A percentile compares a stretch with the other conserved stretches of the same genome.
Conservation (phyloP, 345 rosid genomes). For the Kernera saxatilis region DNA sequence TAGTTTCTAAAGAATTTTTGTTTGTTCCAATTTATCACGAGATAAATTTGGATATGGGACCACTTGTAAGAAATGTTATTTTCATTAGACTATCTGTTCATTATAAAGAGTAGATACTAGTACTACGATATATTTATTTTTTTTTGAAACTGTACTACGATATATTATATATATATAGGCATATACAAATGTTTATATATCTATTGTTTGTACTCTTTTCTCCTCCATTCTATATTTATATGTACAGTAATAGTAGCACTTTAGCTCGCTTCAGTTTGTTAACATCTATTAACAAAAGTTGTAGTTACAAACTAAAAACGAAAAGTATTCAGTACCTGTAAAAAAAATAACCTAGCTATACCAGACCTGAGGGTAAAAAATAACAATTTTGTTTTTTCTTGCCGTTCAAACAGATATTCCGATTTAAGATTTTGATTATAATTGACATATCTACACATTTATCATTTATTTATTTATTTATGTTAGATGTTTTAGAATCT, state of each 20-base stretch:
- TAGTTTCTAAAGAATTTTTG: background rate
- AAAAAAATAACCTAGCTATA: background rate
- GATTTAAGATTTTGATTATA: background rate
- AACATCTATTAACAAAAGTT: background rate
- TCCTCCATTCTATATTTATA: background rate
- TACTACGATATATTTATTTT: too few species aligned
- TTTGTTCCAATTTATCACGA: background rate
- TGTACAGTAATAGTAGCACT: background rate
- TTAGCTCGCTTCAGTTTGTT: background rate
- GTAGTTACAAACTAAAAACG: background rate
- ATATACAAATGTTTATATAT: background rate
- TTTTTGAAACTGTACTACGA: too few species aligned
- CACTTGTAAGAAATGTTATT: conserved; percentile 6
- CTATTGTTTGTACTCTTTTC: background rate
- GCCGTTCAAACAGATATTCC: background rate
- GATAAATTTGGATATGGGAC: background rate
- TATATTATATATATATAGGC: background rate
- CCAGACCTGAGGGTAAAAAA: too few species aligned
- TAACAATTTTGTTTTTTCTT: too few species aligned
- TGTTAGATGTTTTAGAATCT: background rate
- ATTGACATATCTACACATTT: background rate
- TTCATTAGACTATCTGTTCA: background rate
- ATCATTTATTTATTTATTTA: background rate
- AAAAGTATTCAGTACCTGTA: background rate
- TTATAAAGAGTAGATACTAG: background rate